phyloP scores from a whole-genome alignment of 176 grass and related monocot genomes.

The Pharus latifolius region DNA sequence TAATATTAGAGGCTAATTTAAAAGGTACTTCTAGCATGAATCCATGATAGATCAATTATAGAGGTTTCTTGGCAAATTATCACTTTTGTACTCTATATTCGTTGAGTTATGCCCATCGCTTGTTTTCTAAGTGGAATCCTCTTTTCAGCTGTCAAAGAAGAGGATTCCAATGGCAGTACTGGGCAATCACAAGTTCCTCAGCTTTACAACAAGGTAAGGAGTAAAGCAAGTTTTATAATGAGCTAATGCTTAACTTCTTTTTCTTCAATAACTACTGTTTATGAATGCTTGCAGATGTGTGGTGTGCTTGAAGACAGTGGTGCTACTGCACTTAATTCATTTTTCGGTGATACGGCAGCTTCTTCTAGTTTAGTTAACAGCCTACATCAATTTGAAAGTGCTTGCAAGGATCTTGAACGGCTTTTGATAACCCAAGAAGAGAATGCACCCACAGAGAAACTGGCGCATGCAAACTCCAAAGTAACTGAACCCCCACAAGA shows the following conservation, averaged over 20 bases:
- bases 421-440: conserved; percentile 32
- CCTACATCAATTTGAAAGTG: conserved; percentile 45
- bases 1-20: background rate
- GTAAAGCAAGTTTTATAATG: background rate
- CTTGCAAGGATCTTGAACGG: conserved; percentile 35
- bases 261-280: background rate
- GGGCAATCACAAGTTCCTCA: conserved; percentile 29
- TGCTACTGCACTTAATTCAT: conserved; percentile 39
- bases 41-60: background rate
- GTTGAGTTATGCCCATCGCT: conserved; percentile 11
- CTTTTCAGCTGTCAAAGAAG: conserved; percentile 44
- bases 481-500: background rate
- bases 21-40: background rate
- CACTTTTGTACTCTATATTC: conserved; percentile 1
- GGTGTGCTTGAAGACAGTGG: conserved; percentile 52
- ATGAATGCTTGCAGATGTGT: conserved; percentile 59
- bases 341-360: conserved; percentile 50
- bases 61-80: background rate
- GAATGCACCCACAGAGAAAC: conserved; percentile 11
- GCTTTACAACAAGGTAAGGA: conserved; percentile 84
- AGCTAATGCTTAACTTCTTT: background rate
- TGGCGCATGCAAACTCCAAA: background rate
- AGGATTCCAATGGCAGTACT: conserved; percentile 23
- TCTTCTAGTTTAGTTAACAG: conserved; percentile 36
- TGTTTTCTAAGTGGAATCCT: conserved; percentile 12